Conservation (phyloP, 768 basidiomycete species). For the Tylopilus rubrobrunneus region DNA sequence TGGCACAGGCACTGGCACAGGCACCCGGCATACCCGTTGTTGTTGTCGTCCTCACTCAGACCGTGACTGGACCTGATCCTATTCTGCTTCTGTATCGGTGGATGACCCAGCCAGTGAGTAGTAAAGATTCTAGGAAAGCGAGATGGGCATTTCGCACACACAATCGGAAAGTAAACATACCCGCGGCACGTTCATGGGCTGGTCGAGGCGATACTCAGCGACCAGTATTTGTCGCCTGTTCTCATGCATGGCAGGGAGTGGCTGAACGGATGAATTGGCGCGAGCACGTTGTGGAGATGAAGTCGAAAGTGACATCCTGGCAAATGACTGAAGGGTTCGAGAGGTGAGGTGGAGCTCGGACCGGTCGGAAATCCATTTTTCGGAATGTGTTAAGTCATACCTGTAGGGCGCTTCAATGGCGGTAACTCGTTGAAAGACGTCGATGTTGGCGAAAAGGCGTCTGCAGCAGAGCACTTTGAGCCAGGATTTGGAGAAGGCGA, state of each 20-base stretch:
- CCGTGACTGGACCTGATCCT: conserved; percentile 42
- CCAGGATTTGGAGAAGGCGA: conserved; percentile 42
- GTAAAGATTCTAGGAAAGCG: conserved; percentile 54
- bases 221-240: conserved; percentile 55
- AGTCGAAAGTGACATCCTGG: conserved; percentile 53
- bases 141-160: conserved; percentile 9
- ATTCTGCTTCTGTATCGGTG: conserved; percentile 36
- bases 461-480: conserved; percentile 68
- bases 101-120: conserved; percentile 79
- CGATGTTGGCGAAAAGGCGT: conserved; percentile 73
- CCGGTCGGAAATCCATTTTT: conserved; percentile 31
- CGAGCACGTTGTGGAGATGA: conserved; percentile 28
- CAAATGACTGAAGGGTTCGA: conserved; percentile 63
- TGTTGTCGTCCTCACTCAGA: no score
- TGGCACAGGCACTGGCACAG: no score
- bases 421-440: conserved; percentile 44
- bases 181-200: conserved; percentile 49
- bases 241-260: conserved; percentile 23
- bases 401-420: conserved; percentile 53
- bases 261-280: conserved; percentile 21
- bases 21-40: no score
- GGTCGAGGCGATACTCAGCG: conserved; percentile 55
- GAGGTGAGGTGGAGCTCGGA: conserved; percentile 47
- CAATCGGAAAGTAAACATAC: conserved; percentile 34
- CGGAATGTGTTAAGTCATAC: conserved; percentile 56